A percentile compares a stretch with the other conserved stretches of the same genome.
phyloP scores from a whole-genome alignment of 768 basidiomycete genomes.

The Gautieria morchelliformis region DNA sequence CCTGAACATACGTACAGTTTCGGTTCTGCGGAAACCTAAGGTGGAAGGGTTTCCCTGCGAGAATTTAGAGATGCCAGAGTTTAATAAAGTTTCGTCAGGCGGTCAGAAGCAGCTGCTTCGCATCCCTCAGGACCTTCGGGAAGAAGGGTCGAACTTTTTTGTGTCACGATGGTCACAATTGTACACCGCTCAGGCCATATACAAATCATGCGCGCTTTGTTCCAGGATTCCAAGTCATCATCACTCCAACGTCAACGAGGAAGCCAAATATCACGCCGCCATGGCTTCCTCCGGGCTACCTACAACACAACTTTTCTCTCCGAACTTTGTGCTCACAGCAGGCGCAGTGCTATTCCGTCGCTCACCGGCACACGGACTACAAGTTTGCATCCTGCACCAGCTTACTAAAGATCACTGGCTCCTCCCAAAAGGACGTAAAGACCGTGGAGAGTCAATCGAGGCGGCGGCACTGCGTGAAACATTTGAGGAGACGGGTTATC shows the following conservation, averaged over 20 bases:
- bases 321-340: constrained; percentile 21
- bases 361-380: constrained; percentile 7
- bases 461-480: constrained; percentile 49
- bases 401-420: constrained; percentile 24
- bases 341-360: constrained; percentile 21
- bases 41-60: too few relatives aligned
- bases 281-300: constrained; percentile 3
- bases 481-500: constrained; percentile 56
- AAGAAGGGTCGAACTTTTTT: too few relatives aligned
- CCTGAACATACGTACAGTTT: too few relatives aligned
- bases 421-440: constrained; percentile 57
- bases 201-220: constrained; percentile 19
- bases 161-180: too few relatives aligned
- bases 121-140: too few relatives aligned
- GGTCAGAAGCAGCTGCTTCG: too few relatives aligned
- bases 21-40: too few relatives aligned
- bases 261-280: not conserved
- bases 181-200: too few relatives aligned
- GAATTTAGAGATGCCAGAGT: too few relatives aligned
- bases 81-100: too few relatives aligned
- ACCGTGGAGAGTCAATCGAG: constrained; percentile 42
- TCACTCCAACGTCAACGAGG: not conserved
- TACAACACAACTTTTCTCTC: constrained; percentile 6
- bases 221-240: constrained; percentile 18
- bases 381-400: constrained; percentile 24